Base-by-base conservation (phyloP, 2,329 filamentous ascomycete genomes). In the Magnaporthiopsis rhizophila region DNA sequence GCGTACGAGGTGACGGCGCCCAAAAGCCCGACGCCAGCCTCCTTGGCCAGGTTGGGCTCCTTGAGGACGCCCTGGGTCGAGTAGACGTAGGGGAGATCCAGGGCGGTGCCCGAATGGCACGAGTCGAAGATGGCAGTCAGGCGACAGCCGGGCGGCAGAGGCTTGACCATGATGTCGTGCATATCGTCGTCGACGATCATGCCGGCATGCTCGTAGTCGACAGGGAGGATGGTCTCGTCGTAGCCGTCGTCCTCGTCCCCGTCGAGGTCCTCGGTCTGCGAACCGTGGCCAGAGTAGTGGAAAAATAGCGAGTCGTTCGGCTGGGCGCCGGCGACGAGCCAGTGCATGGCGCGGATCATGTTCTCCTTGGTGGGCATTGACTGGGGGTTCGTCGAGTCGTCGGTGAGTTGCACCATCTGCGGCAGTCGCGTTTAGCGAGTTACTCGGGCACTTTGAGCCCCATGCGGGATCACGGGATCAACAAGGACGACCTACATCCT, bases 301-400 rank as follows among this genome's bases (percentile, higher is more conserved):
- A 98, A 97, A 79, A 98, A 98, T 7, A 98, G 83, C 6, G 94
- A 96, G 74, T 98, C 94, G 73, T 97, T 96, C 0, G 92, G 90
- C 65, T 85, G 85, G 5, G 94, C 93, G 73, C 97, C 93, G 77
- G 97, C 97, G 65, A 97, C 92, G 24, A 98, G 80, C 94, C 94
- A 98, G 74, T 97, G 93, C 94, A 98, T 98, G 36, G 94, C 94
- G 63, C 94, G 86, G 45, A 98, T 77, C 64, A 98, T 96, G 73
- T 98, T 98, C 69, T 91, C 89, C 76, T 97, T 97, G 5, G 92
- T 97, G 11, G 94, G 94, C 78, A 38, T 38, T 97, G 92, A 77
- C 92, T 96, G 90, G 34, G 92, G 91, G 71, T 97, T 97, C 75
- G 97, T 92, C 79, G 97, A 93, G 74, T 98, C 94, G 73, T 98